phyloP scores from a whole-genome alignment of 352 stramenopile genomes.

The Phytopythium vexans region DNA sequence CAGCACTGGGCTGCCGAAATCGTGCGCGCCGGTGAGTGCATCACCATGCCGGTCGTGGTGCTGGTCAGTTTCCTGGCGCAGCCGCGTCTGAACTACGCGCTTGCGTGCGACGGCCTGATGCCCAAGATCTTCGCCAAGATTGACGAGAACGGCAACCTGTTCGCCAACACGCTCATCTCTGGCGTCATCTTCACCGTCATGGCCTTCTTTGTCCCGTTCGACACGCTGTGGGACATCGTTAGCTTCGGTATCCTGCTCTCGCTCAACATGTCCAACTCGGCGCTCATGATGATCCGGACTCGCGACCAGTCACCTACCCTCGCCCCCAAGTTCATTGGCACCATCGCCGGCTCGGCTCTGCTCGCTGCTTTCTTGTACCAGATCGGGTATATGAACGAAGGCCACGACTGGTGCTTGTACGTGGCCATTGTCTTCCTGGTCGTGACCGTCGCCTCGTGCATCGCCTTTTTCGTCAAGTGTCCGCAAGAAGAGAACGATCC shows the following conservation, averaged over 20 bases:
- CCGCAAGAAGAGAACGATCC: conserved; percentile 41
- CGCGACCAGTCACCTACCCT: conserved; percentile 45
- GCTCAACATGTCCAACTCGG: conserved; percentile 83
- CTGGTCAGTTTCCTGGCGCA: conserved; percentile 92
- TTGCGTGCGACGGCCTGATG: conserved; percentile 92
- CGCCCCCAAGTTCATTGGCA: conserved; percentile 35
- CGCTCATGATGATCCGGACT: conserved; percentile 71
- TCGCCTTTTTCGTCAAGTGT: conserved; percentile 54
- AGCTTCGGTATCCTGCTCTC: conserved; percentile 87
- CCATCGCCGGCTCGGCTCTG: conserved; percentile 32
- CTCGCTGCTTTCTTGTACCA: conserved; percentile 66
- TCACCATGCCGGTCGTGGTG: conserved; percentile 94
- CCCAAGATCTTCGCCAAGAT: conserved; percentile 88
- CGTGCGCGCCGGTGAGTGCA: conserved; percentile 53
- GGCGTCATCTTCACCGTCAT: conserved; percentile 68
- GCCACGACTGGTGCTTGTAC: conserved; percentile 25
- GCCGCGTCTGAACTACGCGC: conserved; percentile 90
- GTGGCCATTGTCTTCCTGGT: conserved; percentile 51
- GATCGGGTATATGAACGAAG: conserved; percentile 58
- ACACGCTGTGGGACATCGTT: conserved; percentile 84
- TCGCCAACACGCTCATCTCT: conserved; percentile 69
- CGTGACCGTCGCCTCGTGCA: conserved; percentile 17
- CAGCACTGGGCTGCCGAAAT: conserved; percentile 45
- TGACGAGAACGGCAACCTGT: conserved; percentile 77
- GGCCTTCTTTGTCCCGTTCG: conserved; percentile 74